Evolutionary conservation across 495 filamentous ascomycete species (phyloP).

Genomic region (Annulohypoxylon stygium): DNA sequence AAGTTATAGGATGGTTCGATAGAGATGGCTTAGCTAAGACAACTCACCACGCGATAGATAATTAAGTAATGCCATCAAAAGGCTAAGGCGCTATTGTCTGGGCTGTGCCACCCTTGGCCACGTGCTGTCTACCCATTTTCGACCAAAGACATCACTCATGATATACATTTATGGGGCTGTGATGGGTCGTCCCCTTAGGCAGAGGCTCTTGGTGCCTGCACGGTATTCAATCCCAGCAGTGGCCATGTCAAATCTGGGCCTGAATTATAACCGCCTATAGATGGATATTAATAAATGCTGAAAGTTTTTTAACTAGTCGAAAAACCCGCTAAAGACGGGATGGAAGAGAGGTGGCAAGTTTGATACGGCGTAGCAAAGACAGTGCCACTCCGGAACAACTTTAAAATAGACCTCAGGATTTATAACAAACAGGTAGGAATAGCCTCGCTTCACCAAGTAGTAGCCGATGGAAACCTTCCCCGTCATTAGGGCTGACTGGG

Average conservation of each 20-base stretch:
- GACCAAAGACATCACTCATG: not conserved
- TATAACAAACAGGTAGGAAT: not conserved
- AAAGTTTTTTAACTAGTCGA: not conserved
- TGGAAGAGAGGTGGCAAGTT: not conserved
- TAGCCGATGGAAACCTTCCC: not conserved
- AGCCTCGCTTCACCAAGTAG: not conserved
- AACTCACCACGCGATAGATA: no score
- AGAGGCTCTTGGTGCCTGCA: not conserved
- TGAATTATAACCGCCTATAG: not conserved
- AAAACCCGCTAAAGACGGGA: not conserved
- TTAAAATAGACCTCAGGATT: slow-evolving; percentile 1
- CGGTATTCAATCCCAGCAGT: not conserved
- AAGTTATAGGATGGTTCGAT: no score
- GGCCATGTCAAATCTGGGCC: not conserved
- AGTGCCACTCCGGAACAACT: not conserved
- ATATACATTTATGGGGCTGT: not conserved
- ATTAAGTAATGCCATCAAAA: no score
- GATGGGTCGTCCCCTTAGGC: not conserved
- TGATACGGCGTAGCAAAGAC: not conserved
- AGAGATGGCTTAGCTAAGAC: no score
- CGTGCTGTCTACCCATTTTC: slow-evolving; percentile 3
- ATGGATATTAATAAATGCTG: not conserved
- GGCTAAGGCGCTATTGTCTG: not conserved
- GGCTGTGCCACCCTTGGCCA: not conserved
- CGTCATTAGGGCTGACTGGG: not conserved